Percentiles rank a stretch among this genome's conserved stretches.
Evolutionary conservation across 164 flowering plant genomes (phyloP).

Genomic region (Houttuynia cordata): DNA sequence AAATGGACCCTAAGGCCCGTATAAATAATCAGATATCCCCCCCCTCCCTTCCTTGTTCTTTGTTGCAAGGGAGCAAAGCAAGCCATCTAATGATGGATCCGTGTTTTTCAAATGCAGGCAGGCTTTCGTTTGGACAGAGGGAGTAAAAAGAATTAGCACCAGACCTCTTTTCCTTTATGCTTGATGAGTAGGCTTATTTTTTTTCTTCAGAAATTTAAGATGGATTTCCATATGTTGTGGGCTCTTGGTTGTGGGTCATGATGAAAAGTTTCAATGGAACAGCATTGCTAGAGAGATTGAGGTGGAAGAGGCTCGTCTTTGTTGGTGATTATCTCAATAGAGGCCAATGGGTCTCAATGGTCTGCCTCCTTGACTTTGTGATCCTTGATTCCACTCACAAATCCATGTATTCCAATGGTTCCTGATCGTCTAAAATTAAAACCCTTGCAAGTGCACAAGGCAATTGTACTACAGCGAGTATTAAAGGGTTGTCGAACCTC

Average conservation of each 20-base stretch:
- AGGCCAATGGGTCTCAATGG: conserved; percentile 85
- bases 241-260: conserved; percentile 14
- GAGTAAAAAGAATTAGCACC: too few relatives aligned
- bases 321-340: conserved; percentile 86
- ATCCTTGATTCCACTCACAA: conserved; percentile 26
- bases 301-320: conserved; percentile 68
- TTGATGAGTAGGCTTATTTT: not conserved
- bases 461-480: too few relatives aligned
- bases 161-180: not conserved
- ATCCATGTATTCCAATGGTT: conserved; percentile 42
- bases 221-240: conserved; percentile 6
- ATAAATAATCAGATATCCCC: too few relatives aligned
- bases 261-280: conserved; percentile 77
- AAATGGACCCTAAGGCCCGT: too few relatives aligned
- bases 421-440: too few relatives aligned
- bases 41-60: too few relatives aligned
- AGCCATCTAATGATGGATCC: too few relatives aligned
- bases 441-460: too few relatives aligned
- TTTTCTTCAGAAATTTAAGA: not conserved
- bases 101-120: too few relatives aligned
- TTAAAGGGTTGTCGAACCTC: too few relatives aligned
- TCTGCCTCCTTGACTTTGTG: conserved; percentile 47
- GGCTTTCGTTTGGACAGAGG: too few relatives aligned
- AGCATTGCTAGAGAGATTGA: conserved; percentile 57
- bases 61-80: too few relatives aligned